These are phyloP conservation scores for Candida taoyuanica DNA, from an alignment of 805 yeast genomes.

Conservation along the genomic window DNA sequence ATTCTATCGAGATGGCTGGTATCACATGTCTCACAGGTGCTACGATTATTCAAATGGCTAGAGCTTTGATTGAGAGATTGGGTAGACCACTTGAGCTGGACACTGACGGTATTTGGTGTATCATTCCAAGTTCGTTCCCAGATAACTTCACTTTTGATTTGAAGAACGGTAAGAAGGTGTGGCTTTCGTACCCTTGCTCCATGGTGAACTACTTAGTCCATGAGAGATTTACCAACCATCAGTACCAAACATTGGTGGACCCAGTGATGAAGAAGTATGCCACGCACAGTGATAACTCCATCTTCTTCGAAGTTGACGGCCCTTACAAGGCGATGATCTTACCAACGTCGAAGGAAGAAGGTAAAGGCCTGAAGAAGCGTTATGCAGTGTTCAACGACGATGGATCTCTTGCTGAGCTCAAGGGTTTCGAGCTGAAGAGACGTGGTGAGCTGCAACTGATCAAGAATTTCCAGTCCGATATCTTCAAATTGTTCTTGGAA, in stretches of 20 bases:
- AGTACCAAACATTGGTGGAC: slow-evolving; percentile 83
- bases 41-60: slow-evolving; percentile 95
- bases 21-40: slow-evolving; percentile 98
- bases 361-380: slow-evolving; percentile 91
- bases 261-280: slow-evolving; percentile 63
- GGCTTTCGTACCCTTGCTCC: slow-evolving; percentile 88
- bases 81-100: slow-evolving; percentile 96
- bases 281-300: slow-evolving; percentile 83
- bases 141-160: slow-evolving; percentile 72
- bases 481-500: slow-evolving; percentile 84
- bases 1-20: slow-evolving; percentile 99
- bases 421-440: slow-evolving; percentile 94
- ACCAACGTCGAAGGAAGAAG: slow-evolving; percentile 97
- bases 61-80: slow-evolving; percentile 81
- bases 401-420: slow-evolving; percentile 89
- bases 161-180: slow-evolving; percentile 71
- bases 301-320: slow-evolving; percentile 97
- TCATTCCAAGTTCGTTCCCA: slow-evolving; percentile 88
- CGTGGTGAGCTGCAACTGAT: slow-evolving; percentile 93
- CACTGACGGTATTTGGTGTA: slow-evolving; percentile 99
- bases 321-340: slow-evolving; percentile 96
- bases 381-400: slow-evolving; percentile 96
- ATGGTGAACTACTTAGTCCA: slow-evolving; percentile 95
- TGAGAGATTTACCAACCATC: slow-evolving; percentile 86
- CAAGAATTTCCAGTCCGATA: slow-evolving; percentile 92